phyloP scores from a whole-genome alignment of 1,284 basidiomycete genomes.

The Baeospora myosura region DNA sequence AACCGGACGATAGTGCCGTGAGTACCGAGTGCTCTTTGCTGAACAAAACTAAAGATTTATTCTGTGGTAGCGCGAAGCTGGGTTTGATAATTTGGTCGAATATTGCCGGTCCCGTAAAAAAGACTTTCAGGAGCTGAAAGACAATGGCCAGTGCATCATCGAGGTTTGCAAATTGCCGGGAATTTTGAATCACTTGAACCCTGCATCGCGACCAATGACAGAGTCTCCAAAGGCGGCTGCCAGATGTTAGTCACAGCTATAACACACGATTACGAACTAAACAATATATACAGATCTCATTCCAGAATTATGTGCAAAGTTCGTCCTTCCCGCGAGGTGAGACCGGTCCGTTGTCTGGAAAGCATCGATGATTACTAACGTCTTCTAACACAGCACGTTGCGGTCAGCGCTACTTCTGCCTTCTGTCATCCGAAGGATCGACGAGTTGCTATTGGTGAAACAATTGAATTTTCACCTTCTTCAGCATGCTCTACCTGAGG shows the following conservation, averaged over 20 bases:
- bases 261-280: background rate
- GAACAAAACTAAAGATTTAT: background rate
- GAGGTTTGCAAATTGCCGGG: slow-evolving; percentile 50
- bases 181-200: slow-evolving; percentile 50
- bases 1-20: slow-evolving; percentile 57
- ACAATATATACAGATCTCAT: slow-evolving; percentile 49
- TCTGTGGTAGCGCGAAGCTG: slow-evolving; percentile 19
- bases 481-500: slow-evolving; percentile 49
- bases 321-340: slow-evolving; percentile 68
- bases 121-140: slow-evolving; percentile 51
- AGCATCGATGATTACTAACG: slow-evolving; percentile 11
- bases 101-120: slow-evolving; percentile 55
- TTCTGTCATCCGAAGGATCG: slow-evolving; percentile 61
- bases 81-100: slow-evolving; percentile 51
- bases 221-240: slow-evolving; percentile 33
- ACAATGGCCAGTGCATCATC: slow-evolving; percentile 64
- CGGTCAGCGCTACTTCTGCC: slow-evolving; percentile 63
- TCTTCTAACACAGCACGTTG: slow-evolving; percentile 40
- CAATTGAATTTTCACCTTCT: slow-evolving; percentile 71
- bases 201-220: slow-evolving; percentile 28
- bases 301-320: slow-evolving; percentile 67
- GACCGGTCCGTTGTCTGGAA: slow-evolving; percentile 8
- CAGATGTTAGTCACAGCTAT: slow-evolving; percentile 38
- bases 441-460: slow-evolving; percentile 65
- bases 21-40: slow-evolving; percentile 21